Percentiles rank a stretch among this genome's conserved stretches.
Conservation (phyloP, 306 rosid genomes). For the Pyrus communis region DNA sequence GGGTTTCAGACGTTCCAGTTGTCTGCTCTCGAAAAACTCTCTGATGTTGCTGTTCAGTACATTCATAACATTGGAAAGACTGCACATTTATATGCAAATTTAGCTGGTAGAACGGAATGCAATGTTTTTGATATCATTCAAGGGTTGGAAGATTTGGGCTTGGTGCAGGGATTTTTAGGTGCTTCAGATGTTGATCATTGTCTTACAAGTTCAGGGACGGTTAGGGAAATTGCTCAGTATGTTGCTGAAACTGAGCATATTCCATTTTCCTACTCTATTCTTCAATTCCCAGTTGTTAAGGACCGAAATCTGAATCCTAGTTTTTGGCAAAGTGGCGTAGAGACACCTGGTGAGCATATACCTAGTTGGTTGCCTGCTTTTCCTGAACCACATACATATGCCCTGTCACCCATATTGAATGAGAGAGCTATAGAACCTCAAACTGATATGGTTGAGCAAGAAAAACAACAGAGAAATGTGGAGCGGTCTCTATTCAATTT, state of each 20-base stretch:
- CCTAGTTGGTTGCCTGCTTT: slow-evolving; percentile 86
- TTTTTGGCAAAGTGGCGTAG: slow-evolving; percentile 47
- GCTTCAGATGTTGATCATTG: slow-evolving; percentile 68
- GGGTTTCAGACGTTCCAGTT: slow-evolving; percentile 77
- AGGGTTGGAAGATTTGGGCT: slow-evolving; percentile 72
- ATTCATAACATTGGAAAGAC: slow-evolving; percentile 50
- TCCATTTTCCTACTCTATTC: slow-evolving; percentile 50
- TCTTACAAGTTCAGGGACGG: slow-evolving; percentile 51
- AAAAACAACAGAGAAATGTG: slow-evolving; percentile 39
- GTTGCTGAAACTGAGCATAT: slow-evolving; percentile 31
- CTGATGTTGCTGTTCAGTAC: slow-evolving; percentile 52
- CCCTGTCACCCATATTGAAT: slow-evolving; percentile 16
- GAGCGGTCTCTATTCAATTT: slow-evolving; percentile 37
- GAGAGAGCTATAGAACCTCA: slow-evolving; percentile 33
- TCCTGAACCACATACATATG: slow-evolving; percentile 50
- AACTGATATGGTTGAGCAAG: slow-evolving; percentile 32
- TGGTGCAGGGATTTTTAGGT: slow-evolving; percentile 58
- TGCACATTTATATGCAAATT: slow-evolving; percentile 53
- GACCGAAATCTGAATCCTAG: slow-evolving; percentile 48
- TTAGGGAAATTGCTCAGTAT: slow-evolving; percentile 42
- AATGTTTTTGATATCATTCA: slow-evolving; percentile 63
- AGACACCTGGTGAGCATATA: slow-evolving; percentile 62
- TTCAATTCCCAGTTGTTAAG: slow-evolving; percentile 58
- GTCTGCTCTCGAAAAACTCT: slow-evolving; percentile 52
- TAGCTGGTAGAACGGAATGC: slow-evolving; percentile 62